Percentiles rank a stretch among this genome's conserved stretches.
phyloP scores from a whole-genome alignment of 257 asterid species.

The Nicotiana otophora region DNA sequence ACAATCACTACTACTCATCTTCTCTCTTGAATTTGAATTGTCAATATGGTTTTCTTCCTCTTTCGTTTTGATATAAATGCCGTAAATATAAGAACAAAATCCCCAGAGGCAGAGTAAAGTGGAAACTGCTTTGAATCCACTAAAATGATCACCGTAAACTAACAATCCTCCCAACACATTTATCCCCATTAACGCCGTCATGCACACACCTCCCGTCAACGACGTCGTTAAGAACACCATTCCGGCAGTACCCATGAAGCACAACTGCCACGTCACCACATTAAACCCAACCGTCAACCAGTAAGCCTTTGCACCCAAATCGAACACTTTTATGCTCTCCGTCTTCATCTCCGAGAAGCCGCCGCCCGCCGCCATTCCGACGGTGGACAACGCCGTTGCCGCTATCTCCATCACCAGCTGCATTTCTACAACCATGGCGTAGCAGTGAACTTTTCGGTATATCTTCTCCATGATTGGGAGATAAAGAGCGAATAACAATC shows the following conservation, averaged over 20 bases:
- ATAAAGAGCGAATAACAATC: constrained; percentile 54
- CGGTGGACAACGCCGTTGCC: constrained; percentile 49
- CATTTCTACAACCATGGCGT: constrained; percentile 80
- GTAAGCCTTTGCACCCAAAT: constrained; percentile 44
- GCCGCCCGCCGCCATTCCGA: constrained; percentile 35
- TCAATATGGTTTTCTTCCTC: constrained; percentile 5
- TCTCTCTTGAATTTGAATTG: not conserved
- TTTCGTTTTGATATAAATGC: constrained; percentile 28
- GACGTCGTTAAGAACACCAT: constrained; percentile 78
- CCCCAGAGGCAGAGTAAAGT: constrained; percentile 72
- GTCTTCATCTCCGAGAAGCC: constrained; percentile 40
- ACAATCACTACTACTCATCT: not conserved
- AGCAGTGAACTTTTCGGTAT: constrained; percentile 44
- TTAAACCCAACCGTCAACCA: constrained; percentile 42
- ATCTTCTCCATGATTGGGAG: constrained; percentile 68
- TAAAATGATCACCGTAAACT: constrained; percentile 51
- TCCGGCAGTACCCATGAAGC: constrained; percentile 82
- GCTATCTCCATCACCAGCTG: constrained; percentile 59
- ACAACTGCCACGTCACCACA: constrained; percentile 56
- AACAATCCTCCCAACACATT: constrained; percentile 60
- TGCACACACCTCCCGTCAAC: constrained; percentile 68
- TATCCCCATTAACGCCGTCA: constrained; percentile 59
- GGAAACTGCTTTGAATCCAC: constrained; percentile 60
- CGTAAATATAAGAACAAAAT: constrained; percentile 54
- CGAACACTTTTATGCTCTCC: constrained; percentile 43